phyloP scores from a whole-genome alignment of 306 rosid species.

The Cucurbita moschata region DNA sequence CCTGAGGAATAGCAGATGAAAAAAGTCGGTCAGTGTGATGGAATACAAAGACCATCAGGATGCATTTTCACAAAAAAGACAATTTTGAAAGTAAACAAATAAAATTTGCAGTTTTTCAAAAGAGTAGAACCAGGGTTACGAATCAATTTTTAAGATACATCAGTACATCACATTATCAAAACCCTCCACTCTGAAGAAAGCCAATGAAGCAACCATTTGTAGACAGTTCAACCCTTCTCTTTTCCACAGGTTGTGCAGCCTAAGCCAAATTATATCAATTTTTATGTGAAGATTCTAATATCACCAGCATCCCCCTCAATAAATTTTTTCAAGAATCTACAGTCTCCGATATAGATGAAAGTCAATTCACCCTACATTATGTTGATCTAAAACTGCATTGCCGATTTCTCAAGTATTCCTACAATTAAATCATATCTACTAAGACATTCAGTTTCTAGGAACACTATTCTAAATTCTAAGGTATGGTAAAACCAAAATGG shows the following conservation, averaged over 20 bases:
- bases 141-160: not conserved
- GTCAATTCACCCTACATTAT: not conserved
- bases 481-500: not conserved
- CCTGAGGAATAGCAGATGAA: conserved; percentile 35
- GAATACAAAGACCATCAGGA: not conserved
- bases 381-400: not conserved
- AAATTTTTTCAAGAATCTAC: not conserved
- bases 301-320: not conserved
- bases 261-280: not conserved
- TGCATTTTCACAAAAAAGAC: not conserved
- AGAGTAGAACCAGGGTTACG: not conserved
- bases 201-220: not conserved
- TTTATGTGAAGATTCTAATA: not conserved
- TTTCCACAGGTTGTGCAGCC: not conserved
- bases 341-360: not conserved
- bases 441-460: not conserved
- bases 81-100: not conserved
- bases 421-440: not conserved
- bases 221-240: not conserved
- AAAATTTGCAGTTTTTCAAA: not conserved
- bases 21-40: not conserved
- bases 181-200: not conserved
- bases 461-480: not conserved
- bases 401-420: not conserved
- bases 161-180: not conserved